Base-by-base conservation (phyloP, 768 basidiomycete genomes). In the Pisolithus albus region DNA sequence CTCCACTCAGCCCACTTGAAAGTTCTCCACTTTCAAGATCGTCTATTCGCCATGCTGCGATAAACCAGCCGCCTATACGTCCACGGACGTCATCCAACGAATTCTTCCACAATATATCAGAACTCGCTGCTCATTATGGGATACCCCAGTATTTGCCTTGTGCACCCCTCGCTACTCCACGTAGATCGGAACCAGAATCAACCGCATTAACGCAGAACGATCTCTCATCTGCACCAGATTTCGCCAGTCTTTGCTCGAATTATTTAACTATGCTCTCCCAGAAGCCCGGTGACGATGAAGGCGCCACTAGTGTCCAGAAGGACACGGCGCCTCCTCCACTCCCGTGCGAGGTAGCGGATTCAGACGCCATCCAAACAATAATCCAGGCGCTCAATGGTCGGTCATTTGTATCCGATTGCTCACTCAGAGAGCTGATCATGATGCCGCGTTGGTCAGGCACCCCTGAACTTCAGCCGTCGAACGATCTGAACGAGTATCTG, bases 41-140 rank as follows among this genome's bases (percentile, higher is more conserved):
- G 52, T 61, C 71, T 56, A 51, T 72, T 62, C 70, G 78, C 59
- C 67, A 86, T 88, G 85, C 60, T 63, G 63, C 77, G 63, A 61
- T 88, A 80, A 84, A 71, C 70, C 65, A 67, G 24, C 62, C 66
- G 52, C 66, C 70, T 61, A 65, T 69, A 65, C 82, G 83, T 86
- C 85, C 72, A 68, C 71, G 81, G 83, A 84, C 86, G 73, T 78
- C 44, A 15, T 18, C 78, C 38, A 73, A 72, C 52, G 73, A 75
- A 71, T 78, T 86, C 59, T 86, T 86, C 61, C 69, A 72, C 61
- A 78, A 79, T 66, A 70, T 82, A 49, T 76, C 78, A 70, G 86
- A 84, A 72, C 72, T 86, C 51, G 82, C 85, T 60, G 75, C 81
- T 62, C 86, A 87, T 52, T 82, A 88, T 86, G 86, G 86, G 70